phyloP scores from a whole-genome alignment of 768 basidiomycete species.

The Mycena venus region DNA sequence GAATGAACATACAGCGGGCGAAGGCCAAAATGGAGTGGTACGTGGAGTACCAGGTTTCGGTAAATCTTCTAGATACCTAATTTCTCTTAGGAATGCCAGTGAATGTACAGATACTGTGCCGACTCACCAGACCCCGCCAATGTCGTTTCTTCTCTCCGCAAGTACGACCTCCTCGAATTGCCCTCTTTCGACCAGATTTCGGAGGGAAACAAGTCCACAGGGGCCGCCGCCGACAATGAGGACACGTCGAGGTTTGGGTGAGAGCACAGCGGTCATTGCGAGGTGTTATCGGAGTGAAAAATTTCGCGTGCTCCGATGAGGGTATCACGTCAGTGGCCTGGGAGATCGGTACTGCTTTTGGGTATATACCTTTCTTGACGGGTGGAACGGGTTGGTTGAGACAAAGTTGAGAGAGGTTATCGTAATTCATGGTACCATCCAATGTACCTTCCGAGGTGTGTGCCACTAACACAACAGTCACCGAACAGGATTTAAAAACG shows the following conservation, averaged over 20 bases:
- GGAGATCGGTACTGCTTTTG: not conserved
- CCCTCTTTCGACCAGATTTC: constrained; percentile 60
- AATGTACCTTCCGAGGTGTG: no score
- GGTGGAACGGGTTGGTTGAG: no score
- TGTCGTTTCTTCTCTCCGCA: constrained; percentile 60
- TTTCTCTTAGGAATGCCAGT: not conserved
- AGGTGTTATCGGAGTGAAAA: not conserved
- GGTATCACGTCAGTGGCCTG: constrained; percentile 1
- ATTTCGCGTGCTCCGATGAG: not conserved
- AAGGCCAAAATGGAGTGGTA: constrained; percentile 36
- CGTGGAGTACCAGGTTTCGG: constrained; percentile 1
- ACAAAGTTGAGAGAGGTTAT: no score
- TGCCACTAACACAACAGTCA: no score
- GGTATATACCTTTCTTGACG: no score
- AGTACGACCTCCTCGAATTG: constrained; percentile 58
- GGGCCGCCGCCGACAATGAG: constrained; percentile 64
- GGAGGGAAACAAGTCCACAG: constrained; percentile 61
- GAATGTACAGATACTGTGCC: not conserved
- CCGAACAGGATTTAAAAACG: no score
- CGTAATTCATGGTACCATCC: no score
- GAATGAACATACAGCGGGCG: no score
- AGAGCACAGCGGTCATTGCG: not conserved
- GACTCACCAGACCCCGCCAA: constrained; percentile 66
- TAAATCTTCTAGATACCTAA: constrained; percentile 26
- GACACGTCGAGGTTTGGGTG: constrained; percentile 44